phyloP scores from a whole-genome alignment of 345 rosid species.

The Heritiera fomes region DNA sequence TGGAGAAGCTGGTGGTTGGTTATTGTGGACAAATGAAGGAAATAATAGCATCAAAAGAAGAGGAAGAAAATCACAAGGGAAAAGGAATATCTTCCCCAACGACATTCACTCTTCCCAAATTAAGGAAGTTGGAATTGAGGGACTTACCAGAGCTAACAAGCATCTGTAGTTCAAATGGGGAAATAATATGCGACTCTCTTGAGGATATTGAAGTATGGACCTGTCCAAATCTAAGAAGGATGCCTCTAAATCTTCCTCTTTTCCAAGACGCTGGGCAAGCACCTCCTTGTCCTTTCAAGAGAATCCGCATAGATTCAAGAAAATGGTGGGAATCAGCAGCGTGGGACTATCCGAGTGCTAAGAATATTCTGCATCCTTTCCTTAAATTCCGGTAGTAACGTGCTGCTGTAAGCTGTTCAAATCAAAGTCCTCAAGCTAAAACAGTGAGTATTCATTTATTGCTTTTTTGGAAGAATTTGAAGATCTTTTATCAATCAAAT shows the following conservation, averaged over 20 bases:
- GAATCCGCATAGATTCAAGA: not conserved
- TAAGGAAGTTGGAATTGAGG: not conserved
- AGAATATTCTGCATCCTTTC: not conserved
- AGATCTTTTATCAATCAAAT: not conserved
- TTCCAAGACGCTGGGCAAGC: not conserved
- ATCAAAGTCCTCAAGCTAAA: not conserved
- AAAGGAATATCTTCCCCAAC: not conserved
- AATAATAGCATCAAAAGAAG: not conserved
- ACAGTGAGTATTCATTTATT: not conserved
- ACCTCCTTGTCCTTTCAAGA: not conserved
- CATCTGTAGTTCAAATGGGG: not conserved
- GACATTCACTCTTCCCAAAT: not conserved
- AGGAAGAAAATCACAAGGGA: not conserved
- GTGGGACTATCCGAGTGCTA: not conserved
- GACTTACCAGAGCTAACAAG: not conserved
- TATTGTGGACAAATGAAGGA: not conserved
- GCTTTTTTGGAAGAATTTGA: not conserved
- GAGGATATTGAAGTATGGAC: not conserved
- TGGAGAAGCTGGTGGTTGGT: not conserved
- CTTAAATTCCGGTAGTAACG: not conserved
- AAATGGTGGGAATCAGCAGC: not conserved
- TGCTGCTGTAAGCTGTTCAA: not conserved
- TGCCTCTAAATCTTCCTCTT: not conserved
- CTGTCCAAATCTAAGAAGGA: not conserved
- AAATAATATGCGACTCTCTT: not conserved